phyloP scores from a whole-genome alignment of 1,139 yeast genomes.

The Candida buenavistaensis region DNA sequence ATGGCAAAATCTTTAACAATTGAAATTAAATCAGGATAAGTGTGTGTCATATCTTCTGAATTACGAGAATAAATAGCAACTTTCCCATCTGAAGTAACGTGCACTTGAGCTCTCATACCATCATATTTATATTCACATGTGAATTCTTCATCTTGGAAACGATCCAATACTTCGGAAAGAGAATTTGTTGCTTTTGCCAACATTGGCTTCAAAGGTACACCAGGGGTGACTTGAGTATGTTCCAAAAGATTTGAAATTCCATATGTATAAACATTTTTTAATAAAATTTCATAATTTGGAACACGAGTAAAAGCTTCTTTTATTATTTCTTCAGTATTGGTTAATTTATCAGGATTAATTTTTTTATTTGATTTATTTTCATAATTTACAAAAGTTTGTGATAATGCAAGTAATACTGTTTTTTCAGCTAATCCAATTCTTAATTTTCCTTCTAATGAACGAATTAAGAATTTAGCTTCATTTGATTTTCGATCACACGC shows the following conservation, averaged over 20 bases:
- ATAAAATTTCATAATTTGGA: slow-evolving; percentile 86
- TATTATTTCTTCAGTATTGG: slow-evolving; percentile 71
- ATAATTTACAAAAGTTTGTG: slow-evolving; percentile 75
- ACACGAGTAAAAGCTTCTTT: slow-evolving; percentile 86
- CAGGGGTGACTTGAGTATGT: slow-evolving; percentile 79
- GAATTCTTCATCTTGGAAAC: slow-evolving; percentile 81
- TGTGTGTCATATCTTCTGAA: slow-evolving; percentile 94
- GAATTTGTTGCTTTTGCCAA: slow-evolving; percentile 97
- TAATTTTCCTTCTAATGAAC: slow-evolving; percentile 90
- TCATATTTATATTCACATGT: slow-evolving; percentile 97
- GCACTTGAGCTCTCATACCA: slow-evolving; percentile 97
- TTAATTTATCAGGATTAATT: slow-evolving; percentile 40
- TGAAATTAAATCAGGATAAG: slow-evolving; percentile 87
- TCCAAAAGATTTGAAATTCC: slow-evolving; percentile 69
- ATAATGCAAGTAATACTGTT: slow-evolving; percentile 77
- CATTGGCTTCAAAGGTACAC: slow-evolving; percentile 96
- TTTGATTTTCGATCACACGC: slow-evolving; percentile 69
- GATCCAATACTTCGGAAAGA: slow-evolving; percentile 82
- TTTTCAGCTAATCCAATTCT: slow-evolving; percentile 95
- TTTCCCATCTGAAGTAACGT: slow-evolving; percentile 63
- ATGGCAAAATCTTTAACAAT: slow-evolving; percentile 63
- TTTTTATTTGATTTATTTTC: slow-evolving; percentile 35
- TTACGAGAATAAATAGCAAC: slow-evolving; percentile 87
- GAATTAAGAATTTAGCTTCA: slow-evolving; percentile 86
- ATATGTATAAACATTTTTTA: slow-evolving; percentile 60